Conservation (phyloP, 345 rosid genomes). For the Pistacia vera region DNA sequence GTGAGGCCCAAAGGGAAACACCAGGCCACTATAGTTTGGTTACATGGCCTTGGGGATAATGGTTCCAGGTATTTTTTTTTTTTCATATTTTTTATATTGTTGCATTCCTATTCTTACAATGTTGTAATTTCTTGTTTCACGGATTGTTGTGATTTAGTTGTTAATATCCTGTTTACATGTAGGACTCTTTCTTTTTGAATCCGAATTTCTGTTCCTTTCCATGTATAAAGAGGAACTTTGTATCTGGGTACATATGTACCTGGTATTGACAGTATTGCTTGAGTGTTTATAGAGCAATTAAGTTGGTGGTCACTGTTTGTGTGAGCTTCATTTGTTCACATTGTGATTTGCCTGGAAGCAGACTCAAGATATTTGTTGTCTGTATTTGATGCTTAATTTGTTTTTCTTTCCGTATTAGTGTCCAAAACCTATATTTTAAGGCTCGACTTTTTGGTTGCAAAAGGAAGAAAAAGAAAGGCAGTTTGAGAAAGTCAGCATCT, state of each 20-base stretch:
- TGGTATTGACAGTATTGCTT: background rate
- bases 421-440: constrained; percentile 20
- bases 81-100: background rate
- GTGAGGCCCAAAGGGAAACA: constrained; percentile 83
- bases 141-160: background rate
- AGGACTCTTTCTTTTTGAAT: background rate
- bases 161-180: background rate
- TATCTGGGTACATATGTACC: background rate
- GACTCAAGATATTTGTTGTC: constrained; percentile 3
- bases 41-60: constrained; percentile 81
- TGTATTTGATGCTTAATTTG: constrained; percentile 9
- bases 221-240: background rate
- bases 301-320: constrained; percentile 1
- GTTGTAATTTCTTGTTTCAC: background rate
- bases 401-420: constrained; percentile 2
- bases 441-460: constrained; percentile 30
- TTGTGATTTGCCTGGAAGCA: background rate
- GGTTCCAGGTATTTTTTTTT: constrained; percentile 58
- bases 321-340: constrained; percentile 2
- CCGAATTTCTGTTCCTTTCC: background rate
- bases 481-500: constrained; percentile 40
- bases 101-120: background rate
- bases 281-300: background rate
- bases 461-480: constrained; percentile 20
- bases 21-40: constrained; percentile 76